phyloP scores from a whole-genome alignment of 2,329 filamentous ascomycete genomes.

The Aspergillus sp. region DNA sequence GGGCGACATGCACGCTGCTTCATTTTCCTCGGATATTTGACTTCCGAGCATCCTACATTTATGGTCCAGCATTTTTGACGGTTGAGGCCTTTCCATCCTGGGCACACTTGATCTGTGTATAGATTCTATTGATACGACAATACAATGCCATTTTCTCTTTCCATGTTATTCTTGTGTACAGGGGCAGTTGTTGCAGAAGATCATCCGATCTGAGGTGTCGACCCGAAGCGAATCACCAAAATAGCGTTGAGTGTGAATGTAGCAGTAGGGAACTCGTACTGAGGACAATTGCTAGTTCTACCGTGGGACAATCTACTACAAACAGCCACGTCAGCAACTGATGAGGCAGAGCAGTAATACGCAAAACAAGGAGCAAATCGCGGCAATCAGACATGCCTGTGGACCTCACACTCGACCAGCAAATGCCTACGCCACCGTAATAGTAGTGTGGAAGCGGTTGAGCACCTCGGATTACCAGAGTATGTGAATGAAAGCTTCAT shows the following conservation, averaged over 20 bases:
- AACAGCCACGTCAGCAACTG: slow-evolving; percentile 7
- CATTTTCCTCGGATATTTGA: neutral
- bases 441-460: slow-evolving; percentile 38
- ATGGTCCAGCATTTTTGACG: neutral
- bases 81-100: neutral
- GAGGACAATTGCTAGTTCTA: too few relatives aligned
- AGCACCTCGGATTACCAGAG: slow-evolving; percentile 50
- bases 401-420: slow-evolving; percentile 48
- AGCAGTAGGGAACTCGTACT: neutral
- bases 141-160: neutral
- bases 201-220: neutral
- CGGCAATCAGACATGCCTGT: slow-evolving; percentile 47
- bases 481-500: slow-evolving; percentile 39
- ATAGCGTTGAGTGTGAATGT: neutral
- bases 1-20: neutral
- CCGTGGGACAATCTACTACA: neutral
- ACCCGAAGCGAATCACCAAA: neutral
- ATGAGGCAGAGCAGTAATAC: neutral
- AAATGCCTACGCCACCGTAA: slow-evolving; percentile 18
- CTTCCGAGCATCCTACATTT: slow-evolving; percentile 1
- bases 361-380: neutral
- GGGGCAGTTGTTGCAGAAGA: neutral
- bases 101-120: neutral
- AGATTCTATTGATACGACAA: neutral
- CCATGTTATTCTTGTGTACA: neutral